Base-by-base conservation (phyloP, 2,329 filamentous ascomycete species). In the Paradendryphiella salina region DNA sequence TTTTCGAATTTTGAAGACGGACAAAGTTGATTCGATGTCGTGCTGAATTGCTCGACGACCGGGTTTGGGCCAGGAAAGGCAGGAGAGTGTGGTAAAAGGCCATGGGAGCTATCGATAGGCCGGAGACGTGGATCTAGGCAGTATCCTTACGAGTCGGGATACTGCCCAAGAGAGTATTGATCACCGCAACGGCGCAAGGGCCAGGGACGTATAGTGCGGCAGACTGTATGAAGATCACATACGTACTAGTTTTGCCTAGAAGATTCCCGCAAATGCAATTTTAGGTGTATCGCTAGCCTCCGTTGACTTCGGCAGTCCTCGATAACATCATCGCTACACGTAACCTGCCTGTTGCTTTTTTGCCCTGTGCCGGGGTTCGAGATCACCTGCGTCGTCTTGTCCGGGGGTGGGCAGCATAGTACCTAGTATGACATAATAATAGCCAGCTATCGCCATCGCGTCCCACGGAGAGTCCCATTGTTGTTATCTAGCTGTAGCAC, bases 41-140 rank as follows among this genome's bases (percentile, higher is more conserved):
- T 29, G 31, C 33, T 34, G 14, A 33, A 13, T 26, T 37, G 23
- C 2, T 11, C 14, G 23, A 9, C 11, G 18, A 34, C 37, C 43
- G 43, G 49, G 26, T 42, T 13, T 37, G 44, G 26, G 44, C 43
- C 49, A 47, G 37, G 44, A 52, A 46, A 42, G 49, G 49, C 43
- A 52, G 49, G 49, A 52, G 39, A 41, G 23, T 4, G 29, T 47
- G 13, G 28, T 18, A 35, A n/a, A 32, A 15, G 15, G n/a, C 34
- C 17, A 26, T 21, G 28, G 29, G 18, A n/a, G 37, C 38, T 37
- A 42, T 46, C 18, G 46, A 47, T 38, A 48, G 49, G 38, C 18
- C 33, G 43, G 49, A 48, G 37, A 8, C 23, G 28, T 23, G 33
- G 1, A 13, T 14, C 49, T 52, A 47, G 44, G 49, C 49, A 20